Percentiles rank a stretch among this genome's conserved stretches.
Conservation (phyloP, 2,329 filamentous ascomycete species). For the Fusarium continuum region DNA sequence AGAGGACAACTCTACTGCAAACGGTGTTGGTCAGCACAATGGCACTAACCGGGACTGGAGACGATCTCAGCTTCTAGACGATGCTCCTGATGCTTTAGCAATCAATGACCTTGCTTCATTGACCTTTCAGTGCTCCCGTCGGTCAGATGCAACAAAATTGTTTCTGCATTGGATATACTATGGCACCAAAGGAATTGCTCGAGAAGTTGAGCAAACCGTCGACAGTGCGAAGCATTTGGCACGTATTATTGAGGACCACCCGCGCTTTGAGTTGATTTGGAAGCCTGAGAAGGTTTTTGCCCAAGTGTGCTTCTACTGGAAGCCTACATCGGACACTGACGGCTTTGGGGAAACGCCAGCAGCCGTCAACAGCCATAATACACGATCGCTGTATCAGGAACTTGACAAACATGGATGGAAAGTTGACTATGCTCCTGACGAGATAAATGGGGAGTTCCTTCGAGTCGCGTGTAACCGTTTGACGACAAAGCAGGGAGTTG, state of each 20-base stretch:
- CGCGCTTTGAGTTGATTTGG: background rate
- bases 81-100: background rate
- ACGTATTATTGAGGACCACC: background rate
- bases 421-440: background rate
- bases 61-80: background rate
- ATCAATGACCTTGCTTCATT: background rate
- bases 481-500: background rate
- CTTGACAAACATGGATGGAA: background rate
- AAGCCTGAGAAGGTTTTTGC: background rate
- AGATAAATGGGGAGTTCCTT: background rate
- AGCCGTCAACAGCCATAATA: background rate
- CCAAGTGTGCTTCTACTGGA: background rate
- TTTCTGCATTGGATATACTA: background rate
- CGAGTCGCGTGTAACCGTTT: background rate
- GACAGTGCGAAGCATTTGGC: background rate
- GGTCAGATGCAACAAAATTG: background rate
- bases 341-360: background rate
- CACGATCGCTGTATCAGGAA: background rate
- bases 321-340: background rate
- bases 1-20: fast-evolving
- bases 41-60: too few species aligned
- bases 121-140: background rate
- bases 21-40: background rate
- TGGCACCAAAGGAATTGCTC: background rate
- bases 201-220: background rate